A percentile compares a stretch with the other conserved stretches of the same genome.
These are phyloP conservation scores for Ophiostoma sp. DNA, from an alignment of 2,329 filamentous ascomycete species.

Conservation along the genomic window DNA sequence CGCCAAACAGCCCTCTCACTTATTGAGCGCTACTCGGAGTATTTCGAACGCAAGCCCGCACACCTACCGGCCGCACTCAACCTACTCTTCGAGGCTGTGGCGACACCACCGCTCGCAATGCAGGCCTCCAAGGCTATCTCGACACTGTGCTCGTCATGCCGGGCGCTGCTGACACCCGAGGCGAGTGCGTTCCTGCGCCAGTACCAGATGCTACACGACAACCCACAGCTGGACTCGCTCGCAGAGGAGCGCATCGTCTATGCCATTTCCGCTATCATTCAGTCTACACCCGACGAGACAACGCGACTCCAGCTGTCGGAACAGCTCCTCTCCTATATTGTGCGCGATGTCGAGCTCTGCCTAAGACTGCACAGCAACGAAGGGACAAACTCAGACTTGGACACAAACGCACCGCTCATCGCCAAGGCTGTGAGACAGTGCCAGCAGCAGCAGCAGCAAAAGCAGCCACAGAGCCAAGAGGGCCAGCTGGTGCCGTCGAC, in stretches of 20 bases:
- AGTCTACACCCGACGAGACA: slow-evolving; percentile 58
- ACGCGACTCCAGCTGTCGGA: slow-evolving; percentile 50
- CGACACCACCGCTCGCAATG: slow-evolving; percentile 42
- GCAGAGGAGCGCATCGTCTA: slow-evolving; percentile 69
- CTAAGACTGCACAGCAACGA: slow-evolving; percentile 34
- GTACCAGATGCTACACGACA: slow-evolving; percentile 59
- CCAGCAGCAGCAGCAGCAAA: slow-evolving; percentile 15
- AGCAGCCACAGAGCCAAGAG: not conserved
- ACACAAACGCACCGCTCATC: slow-evolving; percentile 23
- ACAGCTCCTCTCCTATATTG: slow-evolving; percentile 56
- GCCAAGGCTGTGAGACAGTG: slow-evolving; percentile 28
- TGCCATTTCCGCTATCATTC: slow-evolving; percentile 68
- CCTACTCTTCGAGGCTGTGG: slow-evolving; percentile 66
- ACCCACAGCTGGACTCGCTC: slow-evolving; percentile 57
- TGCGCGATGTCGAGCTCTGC: slow-evolving; percentile 52
- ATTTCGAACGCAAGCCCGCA: slow-evolving; percentile 64
- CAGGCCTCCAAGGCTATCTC: slow-evolving; percentile 69
- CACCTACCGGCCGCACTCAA: slow-evolving; percentile 66
- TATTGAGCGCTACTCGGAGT: slow-evolving; percentile 68
- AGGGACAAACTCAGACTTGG: slow-evolving; percentile 23
- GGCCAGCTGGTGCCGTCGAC: slow-evolving; percentile 27
- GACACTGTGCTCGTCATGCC: slow-evolving; percentile 69
- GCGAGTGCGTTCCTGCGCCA: slow-evolving; percentile 64
- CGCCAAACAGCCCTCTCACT: slow-evolving; percentile 64
- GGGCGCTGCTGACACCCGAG: slow-evolving; percentile 61